A percentile compares a stretch with the other conserved stretches of the same genome.
Evolutionary conservation across 495 filamentous ascomycete genomes (phyloP).

Genomic region (Talaromyces wortmannii): DNA sequence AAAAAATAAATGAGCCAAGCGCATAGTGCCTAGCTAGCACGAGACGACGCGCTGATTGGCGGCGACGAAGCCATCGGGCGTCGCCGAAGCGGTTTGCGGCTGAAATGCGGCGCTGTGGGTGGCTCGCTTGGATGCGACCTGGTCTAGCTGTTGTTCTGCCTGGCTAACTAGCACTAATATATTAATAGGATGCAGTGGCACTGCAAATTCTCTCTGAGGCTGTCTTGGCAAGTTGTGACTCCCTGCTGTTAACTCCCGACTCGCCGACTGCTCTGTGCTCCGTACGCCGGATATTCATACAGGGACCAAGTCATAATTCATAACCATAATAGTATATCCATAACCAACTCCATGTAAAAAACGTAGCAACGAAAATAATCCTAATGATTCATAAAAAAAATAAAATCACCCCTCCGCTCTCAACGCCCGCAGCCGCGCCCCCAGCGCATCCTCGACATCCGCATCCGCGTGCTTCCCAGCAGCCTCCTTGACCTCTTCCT

Average conservation of each 20-base stretch:
- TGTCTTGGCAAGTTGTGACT: too few relatives aligned
- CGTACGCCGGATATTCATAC: too few relatives aligned
- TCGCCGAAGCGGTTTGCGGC: neutral
- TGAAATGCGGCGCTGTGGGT: neutral
- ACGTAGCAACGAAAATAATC: neutral
- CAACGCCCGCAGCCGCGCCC: conserved; percentile 34
- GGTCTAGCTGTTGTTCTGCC: too few relatives aligned
- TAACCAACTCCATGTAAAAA: neutral
- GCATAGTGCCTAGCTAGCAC: too few relatives aligned
- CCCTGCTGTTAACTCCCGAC: too few relatives aligned
- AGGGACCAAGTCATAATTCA: too few relatives aligned
- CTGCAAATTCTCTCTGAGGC: too few relatives aligned
- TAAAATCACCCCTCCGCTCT: conserved; percentile 17
- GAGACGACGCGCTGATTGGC: neutral
- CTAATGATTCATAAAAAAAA: neutral
- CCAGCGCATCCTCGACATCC: conserved; percentile 37
- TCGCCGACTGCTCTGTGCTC: too few relatives aligned
- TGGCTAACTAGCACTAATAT: too few relatives aligned
- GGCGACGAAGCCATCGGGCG: neutral
- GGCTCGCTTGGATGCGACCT: neutral
- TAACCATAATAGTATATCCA: too few relatives aligned
- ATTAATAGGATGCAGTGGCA: too few relatives aligned
- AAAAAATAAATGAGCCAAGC: too few relatives aligned
- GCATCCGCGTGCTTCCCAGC: conserved; percentile 18
- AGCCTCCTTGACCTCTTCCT: conserved; percentile 30